Percentiles rank a stretch among this genome's conserved stretches.
Evolutionary conservation across 805 yeast species (phyloP).

Genomic region (Saturnispora serradocipensis): DNA sequence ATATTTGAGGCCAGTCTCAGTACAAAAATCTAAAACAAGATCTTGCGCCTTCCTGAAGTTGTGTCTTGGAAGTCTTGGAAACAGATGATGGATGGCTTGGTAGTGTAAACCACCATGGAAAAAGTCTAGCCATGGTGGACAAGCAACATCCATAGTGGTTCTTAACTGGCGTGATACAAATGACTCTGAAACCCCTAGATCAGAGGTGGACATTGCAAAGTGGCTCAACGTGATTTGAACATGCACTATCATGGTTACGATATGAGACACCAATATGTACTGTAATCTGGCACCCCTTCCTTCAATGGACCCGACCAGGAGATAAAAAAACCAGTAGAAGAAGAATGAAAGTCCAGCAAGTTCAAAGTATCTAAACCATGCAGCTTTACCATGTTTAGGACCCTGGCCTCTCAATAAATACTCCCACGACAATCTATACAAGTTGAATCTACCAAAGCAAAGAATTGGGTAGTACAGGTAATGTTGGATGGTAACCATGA

Average conservation of each 20-base stretch:
- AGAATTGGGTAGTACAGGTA: constrained; percentile 70
- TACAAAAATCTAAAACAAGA: constrained; percentile 62
- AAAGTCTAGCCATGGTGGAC: constrained; percentile 88
- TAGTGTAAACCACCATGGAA: constrained; percentile 89
- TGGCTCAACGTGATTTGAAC: constrained; percentile 86
- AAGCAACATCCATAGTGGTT: constrained; percentile 92
- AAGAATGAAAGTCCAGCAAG: constrained; percentile 59
- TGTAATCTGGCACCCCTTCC: constrained; percentile 44
- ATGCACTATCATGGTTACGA: constrained; percentile 85
- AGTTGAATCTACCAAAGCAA: constrained; percentile 76
- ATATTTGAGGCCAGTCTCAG: constrained; percentile 66
- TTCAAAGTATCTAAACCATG: constrained; percentile 79
- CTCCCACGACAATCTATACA: constrained; percentile 74
- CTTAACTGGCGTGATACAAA: constrained; percentile 74
- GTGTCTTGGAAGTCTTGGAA: constrained; percentile 85
- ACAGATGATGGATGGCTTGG: constrained; percentile 84
- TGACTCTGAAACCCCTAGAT: constrained; percentile 70
- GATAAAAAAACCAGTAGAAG: constrained; percentile 75
- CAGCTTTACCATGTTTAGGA: constrained; percentile 73
- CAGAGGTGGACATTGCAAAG: constrained; percentile 90
- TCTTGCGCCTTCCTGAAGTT: constrained; percentile 72
- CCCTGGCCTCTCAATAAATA: constrained; percentile 70
- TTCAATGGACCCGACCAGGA: constrained; percentile 45
- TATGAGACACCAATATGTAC: constrained; percentile 64
- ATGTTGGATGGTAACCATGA: constrained; percentile 54